Evolutionary conservation across 2,329 filamentous ascomycete genomes (phyloP).

Genomic region (Albophoma yamanashiensis): DNA sequence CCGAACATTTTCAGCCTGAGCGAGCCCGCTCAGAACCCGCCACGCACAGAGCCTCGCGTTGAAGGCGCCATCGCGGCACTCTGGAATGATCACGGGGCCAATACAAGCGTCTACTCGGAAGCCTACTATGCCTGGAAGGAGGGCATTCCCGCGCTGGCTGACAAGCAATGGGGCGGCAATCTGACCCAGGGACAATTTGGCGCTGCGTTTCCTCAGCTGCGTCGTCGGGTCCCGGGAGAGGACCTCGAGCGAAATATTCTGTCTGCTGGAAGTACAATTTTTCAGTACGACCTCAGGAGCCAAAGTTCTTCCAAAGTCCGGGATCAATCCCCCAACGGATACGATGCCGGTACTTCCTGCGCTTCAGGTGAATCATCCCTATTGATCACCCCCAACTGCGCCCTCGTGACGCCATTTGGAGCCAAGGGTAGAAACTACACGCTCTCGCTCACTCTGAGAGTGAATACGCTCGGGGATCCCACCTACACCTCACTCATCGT

Average conservation of each 20-base stretch:
- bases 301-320: background rate
- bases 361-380: background rate
- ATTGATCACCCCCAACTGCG: background rate
- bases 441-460: background rate
- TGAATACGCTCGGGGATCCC: background rate
- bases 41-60: slow-evolving; percentile 5
- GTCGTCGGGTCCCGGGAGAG: background rate
- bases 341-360: background rate
- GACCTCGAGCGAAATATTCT: background rate
- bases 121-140: slow-evolving; percentile 14
- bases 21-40: slow-evolving; percentile 8
- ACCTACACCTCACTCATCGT: background rate
- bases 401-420: background rate
- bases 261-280: background rate
- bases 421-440: background rate
- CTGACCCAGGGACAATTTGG: background rate
- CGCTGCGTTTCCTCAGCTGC: background rate
- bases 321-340: background rate
- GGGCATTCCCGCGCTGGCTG: slow-evolving; percentile 12
- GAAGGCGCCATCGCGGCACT: slow-evolving; percentile 11
- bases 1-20: slow-evolving; percentile 12
- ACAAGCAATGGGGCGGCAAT: slow-evolving; percentile 16
- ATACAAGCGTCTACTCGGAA: slow-evolving; percentile 12
- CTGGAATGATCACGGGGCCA: slow-evolving; percentile 15
- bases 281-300: background rate